Conservation (phyloP, 345 rosid species). For the Populus euphratica region DNA sequence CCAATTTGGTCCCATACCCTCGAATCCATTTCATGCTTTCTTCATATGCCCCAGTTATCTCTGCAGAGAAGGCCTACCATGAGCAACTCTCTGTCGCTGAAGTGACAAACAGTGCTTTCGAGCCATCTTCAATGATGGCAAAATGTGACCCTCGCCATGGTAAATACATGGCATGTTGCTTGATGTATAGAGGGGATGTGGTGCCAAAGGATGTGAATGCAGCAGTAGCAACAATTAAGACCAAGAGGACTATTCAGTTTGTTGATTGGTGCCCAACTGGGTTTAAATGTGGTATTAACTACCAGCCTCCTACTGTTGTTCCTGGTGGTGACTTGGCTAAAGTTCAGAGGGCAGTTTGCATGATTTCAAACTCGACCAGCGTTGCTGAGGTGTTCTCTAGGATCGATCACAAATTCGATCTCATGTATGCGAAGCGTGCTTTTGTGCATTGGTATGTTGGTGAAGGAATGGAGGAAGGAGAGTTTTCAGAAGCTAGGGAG, state of each 20-base stretch:
- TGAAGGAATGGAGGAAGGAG: conserved; percentile 20
- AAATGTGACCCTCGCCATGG: conserved; percentile 21
- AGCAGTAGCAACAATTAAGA: conserved; percentile 13
- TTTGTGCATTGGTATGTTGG: conserved; percentile 24
- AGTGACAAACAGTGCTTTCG: conserved; percentile 16
- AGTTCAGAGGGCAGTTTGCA: conserved; percentile 18
- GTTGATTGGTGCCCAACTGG: conserved; percentile 23
- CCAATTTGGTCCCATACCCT: conserved; percentile 21
- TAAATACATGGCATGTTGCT: conserved; percentile 19
- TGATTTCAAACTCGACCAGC: conserved; percentile 17
- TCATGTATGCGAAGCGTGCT: conserved; percentile 17
- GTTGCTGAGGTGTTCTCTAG: conserved; percentile 20
- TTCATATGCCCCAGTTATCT: conserved; percentile 16
- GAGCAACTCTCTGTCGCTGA: conserved; percentile 9
- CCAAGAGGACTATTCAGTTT: conserved; percentile 19
- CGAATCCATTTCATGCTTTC: conserved; percentile 20
- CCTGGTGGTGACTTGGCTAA: conserved; percentile 18
- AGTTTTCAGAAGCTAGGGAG: conserved; percentile 13
- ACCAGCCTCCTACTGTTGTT: conserved; percentile 18
- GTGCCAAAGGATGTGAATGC: conserved; percentile 21
- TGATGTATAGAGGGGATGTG: conserved; percentile 21
- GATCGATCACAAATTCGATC: conserved; percentile 16
- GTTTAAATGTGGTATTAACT: conserved; percentile 17
- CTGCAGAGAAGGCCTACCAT: not conserved
- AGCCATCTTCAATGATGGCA: conserved; percentile 19